Conservation (phyloP, 1,284 basidiomycete species). For the Tremellales sp. region DNA sequence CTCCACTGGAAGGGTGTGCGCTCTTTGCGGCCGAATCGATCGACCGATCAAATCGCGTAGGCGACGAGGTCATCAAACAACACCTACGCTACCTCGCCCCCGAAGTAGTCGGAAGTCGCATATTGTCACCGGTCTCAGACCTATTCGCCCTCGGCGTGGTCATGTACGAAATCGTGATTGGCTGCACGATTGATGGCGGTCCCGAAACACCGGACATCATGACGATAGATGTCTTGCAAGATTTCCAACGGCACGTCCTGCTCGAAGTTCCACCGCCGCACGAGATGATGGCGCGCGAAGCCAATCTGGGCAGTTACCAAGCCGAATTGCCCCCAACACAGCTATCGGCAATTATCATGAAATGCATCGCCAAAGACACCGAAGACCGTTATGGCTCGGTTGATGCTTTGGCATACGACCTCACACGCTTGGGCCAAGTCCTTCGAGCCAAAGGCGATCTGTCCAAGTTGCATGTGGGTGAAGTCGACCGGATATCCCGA, state of each 20-base stretch:
- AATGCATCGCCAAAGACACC: constrained; percentile 32
- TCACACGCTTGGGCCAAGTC: constrained; percentile 26
- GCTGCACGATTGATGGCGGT: constrained; percentile 29
- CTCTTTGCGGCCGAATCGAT: constrained; percentile 21
- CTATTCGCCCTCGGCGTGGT: constrained; percentile 41
- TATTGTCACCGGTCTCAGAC: constrained; percentile 24
- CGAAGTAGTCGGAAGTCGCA: constrained; percentile 24
- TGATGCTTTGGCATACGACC: constrained; percentile 34
- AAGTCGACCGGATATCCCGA: constrained; percentile 30
- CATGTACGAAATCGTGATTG: constrained; percentile 38
- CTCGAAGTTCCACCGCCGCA: constrained; percentile 16
- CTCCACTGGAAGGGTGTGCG: constrained; percentile 5
- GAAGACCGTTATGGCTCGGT: constrained; percentile 37
- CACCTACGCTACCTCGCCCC: constrained; percentile 40
- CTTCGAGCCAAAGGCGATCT: constrained; percentile 24
- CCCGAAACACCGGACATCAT: constrained; percentile 20
- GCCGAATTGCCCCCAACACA: constrained; percentile 20
- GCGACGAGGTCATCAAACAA: constrained; percentile 23
- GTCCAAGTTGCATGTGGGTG: constrained; percentile 30
- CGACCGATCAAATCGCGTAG: constrained; percentile 14
- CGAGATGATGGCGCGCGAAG: constrained; percentile 19
- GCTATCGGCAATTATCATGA: constrained; percentile 38
- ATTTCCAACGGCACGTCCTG: constrained; percentile 34
- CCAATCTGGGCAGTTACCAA: constrained; percentile 6
- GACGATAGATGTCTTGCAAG: constrained; percentile 27